phyloP scores from a whole-genome alignment of 768 basidiomycete genomes.

The Amanita molliuscula region DNA sequence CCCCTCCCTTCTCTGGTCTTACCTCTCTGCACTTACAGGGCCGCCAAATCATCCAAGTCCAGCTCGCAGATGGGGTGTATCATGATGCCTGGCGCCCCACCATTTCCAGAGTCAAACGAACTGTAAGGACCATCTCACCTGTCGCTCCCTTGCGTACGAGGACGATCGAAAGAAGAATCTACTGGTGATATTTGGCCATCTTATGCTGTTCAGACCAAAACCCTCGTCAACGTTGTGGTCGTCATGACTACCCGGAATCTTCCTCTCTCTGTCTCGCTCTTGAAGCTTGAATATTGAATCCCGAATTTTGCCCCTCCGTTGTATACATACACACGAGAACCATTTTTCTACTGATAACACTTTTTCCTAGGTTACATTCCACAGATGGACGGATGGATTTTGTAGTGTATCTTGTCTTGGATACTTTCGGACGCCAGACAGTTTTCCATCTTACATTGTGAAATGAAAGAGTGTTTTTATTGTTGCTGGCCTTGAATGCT shows the following conservation, averaged over 20 bases:
- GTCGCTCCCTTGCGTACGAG: slow-evolving; percentile 29
- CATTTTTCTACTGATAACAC: not conserved
- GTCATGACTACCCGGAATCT: not conserved
- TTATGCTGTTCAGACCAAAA: not conserved
- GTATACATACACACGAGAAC: not conserved
- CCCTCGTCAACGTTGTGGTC: not conserved
- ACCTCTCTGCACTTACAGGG: slow-evolving; percentile 34
- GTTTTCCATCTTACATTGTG: not conserved
- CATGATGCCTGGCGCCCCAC: slow-evolving; percentile 72
- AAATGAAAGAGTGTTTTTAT: not conserved
- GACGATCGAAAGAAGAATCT: slow-evolving; percentile 66
- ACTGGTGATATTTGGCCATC: slow-evolving; percentile 40
- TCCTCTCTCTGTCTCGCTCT: not conserved
- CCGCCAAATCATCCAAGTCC: slow-evolving; percentile 74
- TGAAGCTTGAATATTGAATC: not conserved
- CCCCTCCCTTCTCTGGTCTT: not conserved
- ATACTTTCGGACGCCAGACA: not conserved
- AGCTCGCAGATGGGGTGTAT: slow-evolving; percentile 65
- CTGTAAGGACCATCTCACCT: slow-evolving; percentile 44
- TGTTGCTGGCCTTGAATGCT: not conserved
- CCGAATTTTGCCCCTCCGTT: not conserved
- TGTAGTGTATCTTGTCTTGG: not conserved
- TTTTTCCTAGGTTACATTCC: not conserved
- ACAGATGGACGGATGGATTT: not conserved
- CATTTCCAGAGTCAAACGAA: slow-evolving; percentile 69